These are phyloP conservation scores for Gelatoporia subvermispora DNA, from an alignment of 768 basidiomycete genomes.

Conservation along the genomic window DNA sequence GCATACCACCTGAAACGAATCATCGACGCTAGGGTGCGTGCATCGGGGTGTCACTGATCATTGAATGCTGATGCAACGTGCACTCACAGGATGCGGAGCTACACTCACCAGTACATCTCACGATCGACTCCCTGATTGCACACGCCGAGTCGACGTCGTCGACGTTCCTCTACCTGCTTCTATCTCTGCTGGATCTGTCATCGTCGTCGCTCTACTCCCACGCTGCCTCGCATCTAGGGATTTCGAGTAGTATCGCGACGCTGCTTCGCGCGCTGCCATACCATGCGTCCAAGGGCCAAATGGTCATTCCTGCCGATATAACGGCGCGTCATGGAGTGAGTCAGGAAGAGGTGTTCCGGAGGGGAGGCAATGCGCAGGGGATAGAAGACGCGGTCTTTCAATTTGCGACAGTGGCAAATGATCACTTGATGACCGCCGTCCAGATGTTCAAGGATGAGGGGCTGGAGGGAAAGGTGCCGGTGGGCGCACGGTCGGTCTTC, in stretches of 20 bases:
- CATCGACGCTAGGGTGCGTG: slow-evolving; percentile 75
- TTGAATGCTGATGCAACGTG: neutral
- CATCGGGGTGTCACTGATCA: neutral
- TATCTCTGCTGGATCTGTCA: slow-evolving; percentile 58
- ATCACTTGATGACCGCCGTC: slow-evolving; percentile 72
- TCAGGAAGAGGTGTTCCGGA: slow-evolving; percentile 75
- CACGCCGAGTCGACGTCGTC: slow-evolving; percentile 81
- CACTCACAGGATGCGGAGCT: slow-evolving; percentile 31
- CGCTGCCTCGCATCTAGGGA: slow-evolving; percentile 78
- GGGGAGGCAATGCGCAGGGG: slow-evolving; percentile 46
- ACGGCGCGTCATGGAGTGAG: slow-evolving; percentile 72
- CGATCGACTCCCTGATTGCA: slow-evolving; percentile 59
- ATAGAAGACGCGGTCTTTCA: slow-evolving; percentile 79
- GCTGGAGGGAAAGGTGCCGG: slow-evolving; percentile 47
- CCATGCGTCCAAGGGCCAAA: slow-evolving; percentile 64
- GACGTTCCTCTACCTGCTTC: slow-evolving; percentile 69
- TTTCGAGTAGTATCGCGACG: slow-evolving; percentile 65
- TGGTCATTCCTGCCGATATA: slow-evolving; percentile 78
- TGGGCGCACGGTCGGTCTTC: slow-evolving; percentile 65
- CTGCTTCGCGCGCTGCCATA: slow-evolving; percentile 75
- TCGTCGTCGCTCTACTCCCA: slow-evolving; percentile 56
- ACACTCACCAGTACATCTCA: slow-evolving; percentile 57
- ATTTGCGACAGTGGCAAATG: slow-evolving; percentile 76
- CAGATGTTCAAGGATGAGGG: slow-evolving; percentile 55
- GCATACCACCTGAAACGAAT: slow-evolving; percentile 79